A percentile compares a stretch with the other conserved stretches of the same genome.
phyloP scores from a whole-genome alignment of 2,329 filamentous ascomycete genomes.

The Sclerotinia minor region DNA sequence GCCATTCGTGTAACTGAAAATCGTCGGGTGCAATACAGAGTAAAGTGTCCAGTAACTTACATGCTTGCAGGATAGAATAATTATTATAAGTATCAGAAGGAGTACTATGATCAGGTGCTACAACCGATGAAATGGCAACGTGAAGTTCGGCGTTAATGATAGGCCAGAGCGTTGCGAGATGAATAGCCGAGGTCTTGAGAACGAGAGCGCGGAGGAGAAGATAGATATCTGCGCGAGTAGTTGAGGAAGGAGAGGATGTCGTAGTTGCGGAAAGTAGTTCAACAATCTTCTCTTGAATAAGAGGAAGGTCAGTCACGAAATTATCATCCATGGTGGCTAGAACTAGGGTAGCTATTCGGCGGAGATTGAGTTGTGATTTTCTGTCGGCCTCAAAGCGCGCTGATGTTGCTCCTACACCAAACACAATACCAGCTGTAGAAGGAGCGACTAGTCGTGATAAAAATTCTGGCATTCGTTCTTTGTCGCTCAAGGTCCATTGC shows the following conservation, averaged over 20 bases:
- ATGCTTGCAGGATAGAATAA: conserved; percentile 79
- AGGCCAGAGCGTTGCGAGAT: conserved; percentile 86
- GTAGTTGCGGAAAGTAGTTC: conserved; percentile 82
- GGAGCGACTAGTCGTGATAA: conserved; percentile 77
- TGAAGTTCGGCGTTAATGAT: conserved; percentile 85
- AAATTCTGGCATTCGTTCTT: conserved; percentile 82
- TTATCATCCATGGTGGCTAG: conserved; percentile 75
- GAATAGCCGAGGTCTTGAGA: conserved; percentile 74
- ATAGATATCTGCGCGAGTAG: conserved; percentile 84
- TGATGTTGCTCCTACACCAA: conserved; percentile 94
- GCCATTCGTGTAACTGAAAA: conserved; percentile 97
- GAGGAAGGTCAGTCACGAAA: conserved; percentile 73
- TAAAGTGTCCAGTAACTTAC: conserved; percentile 89
- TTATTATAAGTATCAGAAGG: conserved; percentile 74
- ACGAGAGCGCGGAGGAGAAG: conserved; percentile 81
- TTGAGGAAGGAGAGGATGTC: conserved; percentile 88
- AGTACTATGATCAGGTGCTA: conserved; percentile 63
- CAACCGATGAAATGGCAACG: conserved; percentile 72
- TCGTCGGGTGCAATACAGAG: conserved; percentile 86
- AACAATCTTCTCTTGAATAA: conserved; percentile 77
- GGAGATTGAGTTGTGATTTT: conserved; percentile 85
- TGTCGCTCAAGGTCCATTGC: conserved; percentile 83
- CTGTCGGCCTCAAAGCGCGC: conserved; percentile 93
- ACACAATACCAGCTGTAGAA: conserved; percentile 92
- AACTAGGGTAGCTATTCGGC: conserved; percentile 76